These are phyloP conservation scores for Platismatia glauca DNA, from an alignment of 495 filamentous ascomycete species.

Conservation along the genomic window DNA sequence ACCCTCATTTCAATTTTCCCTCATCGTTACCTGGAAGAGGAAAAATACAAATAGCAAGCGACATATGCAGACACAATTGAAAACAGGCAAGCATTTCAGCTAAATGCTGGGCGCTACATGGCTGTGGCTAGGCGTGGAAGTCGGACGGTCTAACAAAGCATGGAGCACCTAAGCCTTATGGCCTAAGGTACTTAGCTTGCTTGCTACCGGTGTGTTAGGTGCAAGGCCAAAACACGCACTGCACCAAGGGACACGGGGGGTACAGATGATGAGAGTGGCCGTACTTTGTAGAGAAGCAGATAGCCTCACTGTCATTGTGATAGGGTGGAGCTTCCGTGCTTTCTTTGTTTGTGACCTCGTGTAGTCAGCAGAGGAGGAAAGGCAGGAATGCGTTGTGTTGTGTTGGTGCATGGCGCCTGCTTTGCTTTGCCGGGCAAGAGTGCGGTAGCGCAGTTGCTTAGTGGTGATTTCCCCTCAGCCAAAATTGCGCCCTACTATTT, in stretches of 20 bases:
- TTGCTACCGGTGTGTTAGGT: background rate
- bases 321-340: background rate
- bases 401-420: slow-evolving; percentile 9
- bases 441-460: slow-evolving; percentile 11
- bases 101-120: background rate
- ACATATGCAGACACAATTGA: background rate
- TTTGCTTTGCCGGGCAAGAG: slow-evolving; percentile 7
- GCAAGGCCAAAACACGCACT: background rate
- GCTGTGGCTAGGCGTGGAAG: slow-evolving; percentile 1
- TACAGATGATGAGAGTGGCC: background rate
- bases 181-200: background rate
- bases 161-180: background rate
- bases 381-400: slow-evolving; percentile 16
- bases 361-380: background rate
- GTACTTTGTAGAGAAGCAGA: background rate
- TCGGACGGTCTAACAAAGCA: background rate
- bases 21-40: background rate
- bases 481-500: slow-evolving; percentile 11
- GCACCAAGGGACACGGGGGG: background rate
- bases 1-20: background rate
- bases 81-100: background rate
- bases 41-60: background rate
- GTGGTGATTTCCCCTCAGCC: slow-evolving; percentile 11
- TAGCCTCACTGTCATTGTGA: background rate
- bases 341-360: background rate